Evolutionary conservation across 1,284 basidiomycete species (phyloP), one percentile per base, ranked within the genome.

Genomic region (Tetrapyrgos nigripes): DNA sequence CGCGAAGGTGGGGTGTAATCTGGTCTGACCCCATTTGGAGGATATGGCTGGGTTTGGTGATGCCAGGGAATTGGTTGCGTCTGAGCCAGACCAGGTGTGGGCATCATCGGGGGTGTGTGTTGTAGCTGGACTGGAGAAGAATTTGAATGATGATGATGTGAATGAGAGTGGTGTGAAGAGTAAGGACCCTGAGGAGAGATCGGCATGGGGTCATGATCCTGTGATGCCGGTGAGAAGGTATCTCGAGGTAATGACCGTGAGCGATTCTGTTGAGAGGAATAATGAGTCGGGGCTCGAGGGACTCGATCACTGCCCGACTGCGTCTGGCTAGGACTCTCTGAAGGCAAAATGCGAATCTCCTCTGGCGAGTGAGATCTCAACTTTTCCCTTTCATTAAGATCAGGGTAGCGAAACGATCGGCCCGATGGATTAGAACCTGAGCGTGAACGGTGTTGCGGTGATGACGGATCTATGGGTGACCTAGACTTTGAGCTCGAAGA

Each of bases 331-430:
- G n/a, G n/a, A n/a, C 40, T 44, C 26, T 75, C 72, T 29, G 83
- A 81, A 53, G 84, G 83, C 37, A 84, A 70, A 48, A 85, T 76
- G 57, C 79, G 79, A 64, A 85, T 85, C 70, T 85, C 81, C 67
- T 85, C 83, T 29, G 83, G 83, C 51, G 70, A 70, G 53, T 68
- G 67, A 24, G 70, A 64, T 59, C 62, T 61, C 62, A 56, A 46
- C 43, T 59, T 54, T 28, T 66, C 65, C 48, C 60, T 59, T 66
- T 65, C 66, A 45, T 63, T 68, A 53, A 66, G 61, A 57, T 64
- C 70, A 53, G 68, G 66, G 45, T 66, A 67, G 10, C 33, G 37
- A 27, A 28, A 35, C 4, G 60, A 46, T 28, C 45, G 27, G 8
- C 50, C 47, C 2, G 61, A 56, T 27, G 61, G 61, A 26, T 54